Percentiles rank a stretch among this genome's conserved stretches.
Conservation (phyloP, 2,329 filamentous ascomycete species). For the Camillea tinctor region DNA sequence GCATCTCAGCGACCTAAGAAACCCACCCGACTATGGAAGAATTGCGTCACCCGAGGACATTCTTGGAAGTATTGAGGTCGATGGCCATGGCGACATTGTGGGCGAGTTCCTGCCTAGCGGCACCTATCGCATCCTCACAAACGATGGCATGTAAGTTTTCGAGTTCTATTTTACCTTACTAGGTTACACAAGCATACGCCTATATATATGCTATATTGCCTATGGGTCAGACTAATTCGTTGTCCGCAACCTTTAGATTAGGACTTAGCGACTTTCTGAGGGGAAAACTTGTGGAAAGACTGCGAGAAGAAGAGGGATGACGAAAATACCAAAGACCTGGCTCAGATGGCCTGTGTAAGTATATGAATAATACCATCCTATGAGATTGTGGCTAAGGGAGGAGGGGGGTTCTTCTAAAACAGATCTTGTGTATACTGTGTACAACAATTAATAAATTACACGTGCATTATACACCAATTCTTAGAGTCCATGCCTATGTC, state of each 20-base stretch:
- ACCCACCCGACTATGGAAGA: conserved; percentile 64
- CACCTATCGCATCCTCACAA: conserved; percentile 63
- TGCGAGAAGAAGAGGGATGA: conserved; percentile 48
- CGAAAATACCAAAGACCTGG: conserved; percentile 26
- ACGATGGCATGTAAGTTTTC: conserved; percentile 63
- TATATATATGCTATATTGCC: not conserved
- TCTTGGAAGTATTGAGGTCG: conserved; percentile 65
- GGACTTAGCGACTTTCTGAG: conserved; percentile 55
- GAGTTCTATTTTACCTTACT: not conserved
- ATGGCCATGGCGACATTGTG: conserved; percentile 55
- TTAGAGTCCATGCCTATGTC: too few species aligned
- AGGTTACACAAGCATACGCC: too few species aligned
- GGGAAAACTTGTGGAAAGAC: conserved; percentile 51
- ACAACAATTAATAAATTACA: not conserved
- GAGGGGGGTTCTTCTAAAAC: not conserved
- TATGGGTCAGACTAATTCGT: conserved; percentile 7
- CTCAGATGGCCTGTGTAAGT: not conserved
- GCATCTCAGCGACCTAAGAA: conserved; percentile 63
- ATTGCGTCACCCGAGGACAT: conserved; percentile 72
- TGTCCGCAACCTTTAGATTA: conserved; percentile 36
- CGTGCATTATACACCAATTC: not conserved
- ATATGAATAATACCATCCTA: not conserved
- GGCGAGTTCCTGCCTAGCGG: conserved; percentile 59
- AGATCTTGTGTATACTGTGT: not conserved
- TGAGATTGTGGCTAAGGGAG: not conserved